A percentile compares a stretch with the other conserved stretches of the same genome.
phyloP scores from a whole-genome alignment of 805 yeast genomes.

The Brettanomyces bruxellensis region DNA sequence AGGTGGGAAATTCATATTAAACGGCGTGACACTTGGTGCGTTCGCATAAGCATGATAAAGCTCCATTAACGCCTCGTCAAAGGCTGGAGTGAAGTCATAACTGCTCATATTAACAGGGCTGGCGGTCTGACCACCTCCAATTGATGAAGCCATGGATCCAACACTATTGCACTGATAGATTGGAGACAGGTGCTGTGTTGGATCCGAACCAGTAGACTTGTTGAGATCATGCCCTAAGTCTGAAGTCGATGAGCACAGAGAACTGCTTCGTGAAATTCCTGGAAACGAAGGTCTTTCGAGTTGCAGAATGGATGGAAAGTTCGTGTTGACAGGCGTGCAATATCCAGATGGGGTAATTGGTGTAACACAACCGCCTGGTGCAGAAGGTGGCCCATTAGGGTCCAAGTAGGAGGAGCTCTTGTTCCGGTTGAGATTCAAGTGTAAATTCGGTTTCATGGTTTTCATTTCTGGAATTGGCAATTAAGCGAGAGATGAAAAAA shows the following conservation, averaged over 20 bases:
- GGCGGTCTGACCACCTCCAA: conserved; percentile 1
- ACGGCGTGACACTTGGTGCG: conserved; percentile 61
- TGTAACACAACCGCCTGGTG: neutral
- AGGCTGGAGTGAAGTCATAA: conserved; percentile 26
- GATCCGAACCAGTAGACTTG: too few relatives aligned
- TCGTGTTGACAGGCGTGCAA: neutral
- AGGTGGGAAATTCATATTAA: conserved; percentile 57
- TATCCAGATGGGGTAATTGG: conserved; percentile 1
- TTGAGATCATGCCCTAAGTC: neutral
- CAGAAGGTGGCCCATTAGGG: neutral
- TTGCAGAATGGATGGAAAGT: neutral
- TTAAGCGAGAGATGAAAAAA: neutral
- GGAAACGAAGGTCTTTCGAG: conserved; percentile 1
- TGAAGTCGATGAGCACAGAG: conserved; percentile 8
- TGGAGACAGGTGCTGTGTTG: neutral
- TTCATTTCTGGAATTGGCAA: conserved; percentile 9
- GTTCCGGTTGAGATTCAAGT: conserved; percentile 10
- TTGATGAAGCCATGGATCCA: conserved; percentile 15
- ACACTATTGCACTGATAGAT: conserved; percentile 16
- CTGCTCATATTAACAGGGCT: conserved; percentile 9
- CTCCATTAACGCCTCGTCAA: conserved; percentile 36
- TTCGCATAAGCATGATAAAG: conserved; percentile 39
- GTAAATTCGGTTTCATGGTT: conserved; percentile 20
- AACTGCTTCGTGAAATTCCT: conserved; percentile 8
- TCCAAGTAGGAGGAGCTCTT: neutral